Percentiles rank a stretch among this genome's conserved stretches.
Evolutionary conservation across 768 basidiomycete species (phyloP).

Genomic region (Xerocomus potaroensis): DNA sequence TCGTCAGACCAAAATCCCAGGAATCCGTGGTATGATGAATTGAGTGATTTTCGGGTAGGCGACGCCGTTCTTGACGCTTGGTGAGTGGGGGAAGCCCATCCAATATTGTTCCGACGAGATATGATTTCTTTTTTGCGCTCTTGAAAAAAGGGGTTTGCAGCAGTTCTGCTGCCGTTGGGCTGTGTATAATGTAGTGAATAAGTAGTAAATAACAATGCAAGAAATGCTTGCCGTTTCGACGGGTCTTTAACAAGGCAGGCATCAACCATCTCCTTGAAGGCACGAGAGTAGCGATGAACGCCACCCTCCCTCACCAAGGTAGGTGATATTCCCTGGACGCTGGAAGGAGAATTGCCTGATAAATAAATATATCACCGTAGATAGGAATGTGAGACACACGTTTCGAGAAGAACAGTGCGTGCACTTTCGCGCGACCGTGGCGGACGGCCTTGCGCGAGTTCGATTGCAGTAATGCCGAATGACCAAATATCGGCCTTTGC

Average conservation of each 20-base stretch:
- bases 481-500: conserved; percentile 93
- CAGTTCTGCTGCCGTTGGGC: conserved; percentile 76
- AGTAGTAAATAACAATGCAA: background rate
- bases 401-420: conserved; percentile 70
- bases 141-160: conserved; percentile 78
- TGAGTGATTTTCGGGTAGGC: conserved; percentile 35
- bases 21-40: conserved; percentile 60
- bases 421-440: conserved; percentile 78
- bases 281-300: conserved; percentile 67
- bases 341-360: conserved; percentile 22
- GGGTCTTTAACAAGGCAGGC: conserved; percentile 86
- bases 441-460: conserved; percentile 81
- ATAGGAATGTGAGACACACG: conserved; percentile 37
- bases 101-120: conserved; percentile 74
- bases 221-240: conserved; percentile 49
- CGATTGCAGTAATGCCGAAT: conserved; percentile 92
- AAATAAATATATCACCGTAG: background rate
- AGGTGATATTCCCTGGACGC: conserved; percentile 75
- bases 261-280: conserved; percentile 80
- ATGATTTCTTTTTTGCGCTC: conserved; percentile 70
- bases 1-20: conserved; percentile 68
- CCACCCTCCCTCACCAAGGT: conserved; percentile 71
- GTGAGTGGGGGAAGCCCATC: conserved; percentile 70
- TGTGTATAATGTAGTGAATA: conserved; percentile 24
- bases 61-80: conserved; percentile 65